Conservation (phyloP, 306 rosid species). For the Herpetospermum pedunculosum region DNA sequence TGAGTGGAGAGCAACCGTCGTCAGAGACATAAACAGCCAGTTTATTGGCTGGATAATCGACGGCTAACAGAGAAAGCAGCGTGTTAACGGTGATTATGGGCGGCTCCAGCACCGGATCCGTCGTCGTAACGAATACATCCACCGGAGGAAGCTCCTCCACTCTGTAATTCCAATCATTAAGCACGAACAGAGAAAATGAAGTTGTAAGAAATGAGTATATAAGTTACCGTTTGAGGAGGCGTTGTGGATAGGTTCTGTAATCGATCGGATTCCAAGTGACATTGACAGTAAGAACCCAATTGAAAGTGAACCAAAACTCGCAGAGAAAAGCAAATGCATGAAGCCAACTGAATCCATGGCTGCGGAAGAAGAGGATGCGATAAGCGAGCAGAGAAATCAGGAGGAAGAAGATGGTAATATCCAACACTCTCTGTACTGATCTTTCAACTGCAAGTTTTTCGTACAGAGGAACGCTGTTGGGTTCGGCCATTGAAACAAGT, state of each 20-base stretch:
- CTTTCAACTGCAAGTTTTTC: slow-evolving; percentile 10
- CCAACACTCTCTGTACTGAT: slow-evolving; percentile 11
- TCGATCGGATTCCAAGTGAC: slow-evolving; percentile 39
- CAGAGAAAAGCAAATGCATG: slow-evolving; percentile 36
- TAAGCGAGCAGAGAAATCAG: slow-evolving; percentile 24
- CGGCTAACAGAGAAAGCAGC: slow-evolving; percentile 46
- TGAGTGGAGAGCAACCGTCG: slow-evolving; percentile 51
- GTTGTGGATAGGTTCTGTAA: slow-evolving; percentile 22
- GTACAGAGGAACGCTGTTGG: slow-evolving; percentile 17
- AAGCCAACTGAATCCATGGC: slow-evolving; percentile 25
- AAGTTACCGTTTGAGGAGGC: slow-evolving; percentile 34
- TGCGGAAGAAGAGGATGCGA: slow-evolving; percentile 14
- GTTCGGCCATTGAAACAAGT: not conserved
- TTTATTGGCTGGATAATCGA: slow-evolving; percentile 61
- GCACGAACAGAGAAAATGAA: not conserved
- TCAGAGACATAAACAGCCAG: slow-evolving; percentile 73
- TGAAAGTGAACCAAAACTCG: slow-evolving; percentile 53
- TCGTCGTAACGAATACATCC: slow-evolving; percentile 64
- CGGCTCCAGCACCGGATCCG: slow-evolving; percentile 60
- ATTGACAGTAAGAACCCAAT: slow-evolving; percentile 18
- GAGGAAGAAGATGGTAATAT: slow-evolving; percentile 22
- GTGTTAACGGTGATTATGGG: slow-evolving; percentile 52
- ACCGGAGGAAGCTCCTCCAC: slow-evolving; percentile 41
- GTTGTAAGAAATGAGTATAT: not conserved
- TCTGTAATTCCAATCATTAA: slow-evolving; percentile 15